Evolutionary conservation across 495 filamentous ascomycete species (phyloP).

Genomic region (Tuber indicum): DNA sequence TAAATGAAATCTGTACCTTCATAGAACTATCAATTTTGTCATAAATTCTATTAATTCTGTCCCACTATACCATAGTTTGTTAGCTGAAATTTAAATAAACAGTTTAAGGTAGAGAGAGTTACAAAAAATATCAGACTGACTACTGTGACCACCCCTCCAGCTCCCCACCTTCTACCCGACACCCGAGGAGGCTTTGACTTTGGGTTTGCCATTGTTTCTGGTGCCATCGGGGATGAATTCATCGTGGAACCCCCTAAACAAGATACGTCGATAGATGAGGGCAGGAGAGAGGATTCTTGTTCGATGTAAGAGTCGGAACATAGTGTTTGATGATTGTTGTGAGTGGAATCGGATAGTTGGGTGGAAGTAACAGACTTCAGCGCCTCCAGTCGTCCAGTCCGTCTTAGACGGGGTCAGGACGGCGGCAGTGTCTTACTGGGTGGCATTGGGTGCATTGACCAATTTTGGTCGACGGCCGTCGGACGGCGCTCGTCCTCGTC

Average conservation of each 20-base stretch:
- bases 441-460: too few relatives aligned
- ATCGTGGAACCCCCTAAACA: background rate
- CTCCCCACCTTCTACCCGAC: too few relatives aligned
- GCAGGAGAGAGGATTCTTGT: background rate
- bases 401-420: too few relatives aligned
- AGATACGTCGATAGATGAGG: background rate
- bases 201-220: background rate
- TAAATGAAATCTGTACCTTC: background rate
- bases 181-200: too few relatives aligned
- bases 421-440: too few relatives aligned
- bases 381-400: too few relatives aligned
- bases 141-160: background rate
- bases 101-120: background rate
- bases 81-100: background rate
- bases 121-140: background rate
- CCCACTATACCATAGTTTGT: background rate
- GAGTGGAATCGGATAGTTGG: background rate
- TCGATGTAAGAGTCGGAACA: background rate
- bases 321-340: background rate
- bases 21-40: background rate
- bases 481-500: too few relatives aligned
- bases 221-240: background rate
- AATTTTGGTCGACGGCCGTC: too few relatives aligned
- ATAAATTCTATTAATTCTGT: background rate
- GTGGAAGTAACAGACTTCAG: too few relatives aligned